These are phyloP conservation scores for Fusarium coffeatum DNA, from an alignment of 2,329 filamentous ascomycete genomes.

Conservation along the genomic window DNA sequence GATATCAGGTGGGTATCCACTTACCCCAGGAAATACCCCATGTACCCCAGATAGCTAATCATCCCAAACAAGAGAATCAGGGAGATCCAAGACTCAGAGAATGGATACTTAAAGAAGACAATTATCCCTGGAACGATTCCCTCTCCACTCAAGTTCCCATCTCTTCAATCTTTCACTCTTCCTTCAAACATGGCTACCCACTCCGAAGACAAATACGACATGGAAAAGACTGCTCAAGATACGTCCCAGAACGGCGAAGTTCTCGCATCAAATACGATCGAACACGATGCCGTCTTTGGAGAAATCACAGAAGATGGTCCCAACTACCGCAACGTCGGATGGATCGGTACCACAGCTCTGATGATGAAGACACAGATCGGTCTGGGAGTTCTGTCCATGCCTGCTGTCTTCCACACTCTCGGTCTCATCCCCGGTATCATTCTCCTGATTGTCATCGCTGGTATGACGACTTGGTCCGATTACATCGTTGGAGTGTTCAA, in stretches of 20 bases:
- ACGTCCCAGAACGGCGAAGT: background rate
- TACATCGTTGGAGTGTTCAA: conserved; percentile 64
- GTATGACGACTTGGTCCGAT: conserved; percentile 62
- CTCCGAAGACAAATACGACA: background rate
- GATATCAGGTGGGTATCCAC: background rate
- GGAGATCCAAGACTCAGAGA: background rate
- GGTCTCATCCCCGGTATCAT: conserved; percentile 61
- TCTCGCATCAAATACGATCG: background rate
- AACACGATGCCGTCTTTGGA: conserved; percentile 43
- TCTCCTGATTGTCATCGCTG: conserved; percentile 54
- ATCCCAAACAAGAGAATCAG: background rate
- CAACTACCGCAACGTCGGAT: conserved; percentile 52
- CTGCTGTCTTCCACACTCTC: conserved; percentile 57
- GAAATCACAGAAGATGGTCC: conserved; percentile 44
- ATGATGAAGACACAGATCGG: conserved; percentile 62
- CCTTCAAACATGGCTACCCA: background rate
- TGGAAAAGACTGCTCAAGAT: background rate
- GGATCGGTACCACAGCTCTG: conserved; percentile 56
- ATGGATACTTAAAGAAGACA: background rate
- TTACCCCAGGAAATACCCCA: background rate
- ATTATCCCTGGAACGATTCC: background rate
- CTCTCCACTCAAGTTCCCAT: background rate
- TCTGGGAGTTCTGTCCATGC: conserved; percentile 61
- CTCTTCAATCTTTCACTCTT: background rate
- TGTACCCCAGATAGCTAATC: background rate